phyloP scores from a whole-genome alignment of 163 green algal genomes.

The Chlamydomonas reinhardtii region DNA sequence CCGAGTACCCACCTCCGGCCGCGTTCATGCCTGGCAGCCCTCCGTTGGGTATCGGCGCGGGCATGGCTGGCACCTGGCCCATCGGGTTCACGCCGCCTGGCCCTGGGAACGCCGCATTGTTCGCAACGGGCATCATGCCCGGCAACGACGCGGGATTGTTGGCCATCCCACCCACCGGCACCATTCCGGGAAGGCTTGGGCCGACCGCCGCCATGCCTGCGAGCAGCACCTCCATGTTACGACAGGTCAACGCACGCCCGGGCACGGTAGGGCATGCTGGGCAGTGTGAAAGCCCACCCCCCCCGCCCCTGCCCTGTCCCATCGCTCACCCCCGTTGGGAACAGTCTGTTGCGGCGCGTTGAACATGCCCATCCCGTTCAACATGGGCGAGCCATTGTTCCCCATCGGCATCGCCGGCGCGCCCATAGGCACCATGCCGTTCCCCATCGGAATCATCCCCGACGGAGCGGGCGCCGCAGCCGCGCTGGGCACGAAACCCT shows the following conservation, averaged over 20 bases:
- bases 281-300: too few relatives aligned
- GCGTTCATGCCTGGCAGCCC: too few relatives aligned
- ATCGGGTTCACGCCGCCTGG: background rate
- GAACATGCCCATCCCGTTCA: constrained; percentile 41
- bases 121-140: constrained; percentile 54
- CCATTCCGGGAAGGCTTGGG: constrained; percentile 52
- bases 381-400: constrained; percentile 7
- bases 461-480: background rate
- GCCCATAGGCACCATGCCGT: constrained; percentile 57
- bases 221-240: background rate
- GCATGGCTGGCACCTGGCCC: background rate
- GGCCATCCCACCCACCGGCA: constrained; percentile 49
- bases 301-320: background rate
- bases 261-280: too few relatives aligned
- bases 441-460: constrained; percentile 57
- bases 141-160: constrained; percentile 33
- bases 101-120: constrained; percentile 1
- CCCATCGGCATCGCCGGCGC: background rate
- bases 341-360: constrained; percentile 1
- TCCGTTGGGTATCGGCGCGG: background rate
- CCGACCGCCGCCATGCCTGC: constrained; percentile 18
- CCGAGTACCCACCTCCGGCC: too few relatives aligned
- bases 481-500: constrained; percentile 36
- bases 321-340: background rate
- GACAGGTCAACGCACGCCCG: too few relatives aligned